Base-by-base conservation (phyloP, 2,329 filamentous ascomycete genomes). In the Diaporthe vaccinii region DNA sequence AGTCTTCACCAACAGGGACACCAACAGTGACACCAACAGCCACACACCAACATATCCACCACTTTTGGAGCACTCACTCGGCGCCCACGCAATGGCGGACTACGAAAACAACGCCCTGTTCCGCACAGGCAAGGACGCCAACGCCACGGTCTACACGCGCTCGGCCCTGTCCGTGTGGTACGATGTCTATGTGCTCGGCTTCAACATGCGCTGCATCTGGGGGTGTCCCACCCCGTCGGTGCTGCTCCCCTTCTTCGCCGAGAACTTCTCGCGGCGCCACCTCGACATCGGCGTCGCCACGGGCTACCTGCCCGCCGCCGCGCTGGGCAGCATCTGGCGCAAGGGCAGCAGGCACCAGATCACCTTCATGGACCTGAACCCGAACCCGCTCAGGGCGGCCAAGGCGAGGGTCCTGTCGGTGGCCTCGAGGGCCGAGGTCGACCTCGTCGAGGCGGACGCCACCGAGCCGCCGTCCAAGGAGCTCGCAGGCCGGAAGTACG, bases 271-370 rank as follows among this genome's bases (percentile, higher is more conserved):
- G 8, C 65, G 77, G n/a, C 78, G 79, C 36, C 85, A 86, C 73
- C 81, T 86, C 28, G 84, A 86, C 77, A 79, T 84, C 34, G 84
- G 84, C 67, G 84, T 85, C n/a, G 84, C 82, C 1, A 83, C 83
- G 3, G 84, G 84, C 15, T 86, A 81, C 76, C 85, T 84, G 67
- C 84, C 83, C 1, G 79, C 82, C 36, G 76, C 74, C 15, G 79
- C 81, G 7, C 77, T 84, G 34, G 61, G 74, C 20, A 41, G 79
- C 4, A 76, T 74, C 1, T 76, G 77, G 58, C 75, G 77, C 57
- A 65, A 55, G 34, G 34, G 71, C 62, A 68, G 76, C 68, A 79
- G 75, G 62, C 80, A 82, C 53, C 76, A 80, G 7, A 76, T 86
- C 4, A 82, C 83, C 1, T 80, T 86, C 15, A 78, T 84, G 57